Evolutionary conservation across 805 yeast genomes (phyloP).

Genomic region (Saccharomycopsis sp.): DNA sequence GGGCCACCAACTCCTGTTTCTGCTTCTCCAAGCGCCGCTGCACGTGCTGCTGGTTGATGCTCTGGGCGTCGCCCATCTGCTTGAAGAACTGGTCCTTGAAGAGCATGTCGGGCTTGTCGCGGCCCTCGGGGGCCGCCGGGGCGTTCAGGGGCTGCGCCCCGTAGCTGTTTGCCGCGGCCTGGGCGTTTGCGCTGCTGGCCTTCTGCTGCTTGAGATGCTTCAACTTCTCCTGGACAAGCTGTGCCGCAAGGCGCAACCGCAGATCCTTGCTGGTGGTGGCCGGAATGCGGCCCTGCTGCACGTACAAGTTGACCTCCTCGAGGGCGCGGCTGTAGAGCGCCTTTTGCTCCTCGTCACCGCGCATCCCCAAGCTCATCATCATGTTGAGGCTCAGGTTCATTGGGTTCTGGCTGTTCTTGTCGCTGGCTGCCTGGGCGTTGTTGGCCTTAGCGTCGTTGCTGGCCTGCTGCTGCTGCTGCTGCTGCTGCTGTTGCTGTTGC

Average conservation of each 20-base stretch:
- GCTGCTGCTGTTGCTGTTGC: neutral
- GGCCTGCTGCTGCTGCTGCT: slow-evolving; percentile 7
- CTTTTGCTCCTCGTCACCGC: neutral
- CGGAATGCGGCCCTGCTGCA: neutral
- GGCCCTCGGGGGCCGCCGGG: too few relatives aligned
- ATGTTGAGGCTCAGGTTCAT: neutral
- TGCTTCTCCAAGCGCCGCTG: slow-evolving; percentile 16
- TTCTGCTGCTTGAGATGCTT: neutral
- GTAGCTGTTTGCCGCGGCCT: neutral
- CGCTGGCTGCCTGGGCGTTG: neutral
- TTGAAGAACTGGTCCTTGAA: slow-evolving; percentile 9
- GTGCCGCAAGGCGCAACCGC: neutral
- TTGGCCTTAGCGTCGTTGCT: slow-evolving; percentile 1
- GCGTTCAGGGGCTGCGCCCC: too few relatives aligned
- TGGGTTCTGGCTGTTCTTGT: too few relatives aligned
- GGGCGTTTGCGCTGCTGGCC: neutral
- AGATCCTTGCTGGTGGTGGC: neutral
- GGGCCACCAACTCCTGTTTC: neutral
- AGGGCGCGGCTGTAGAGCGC: neutral
- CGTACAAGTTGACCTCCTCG: neutral
- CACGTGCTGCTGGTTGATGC: slow-evolving; percentile 19
- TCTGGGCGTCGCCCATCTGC: neutral
- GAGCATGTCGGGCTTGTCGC: neutral
- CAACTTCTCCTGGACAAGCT: neutral
- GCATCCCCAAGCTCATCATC: neutral